Conservation (phyloP, 345 rosid species). For the Ceriops zippeliana region DNA sequence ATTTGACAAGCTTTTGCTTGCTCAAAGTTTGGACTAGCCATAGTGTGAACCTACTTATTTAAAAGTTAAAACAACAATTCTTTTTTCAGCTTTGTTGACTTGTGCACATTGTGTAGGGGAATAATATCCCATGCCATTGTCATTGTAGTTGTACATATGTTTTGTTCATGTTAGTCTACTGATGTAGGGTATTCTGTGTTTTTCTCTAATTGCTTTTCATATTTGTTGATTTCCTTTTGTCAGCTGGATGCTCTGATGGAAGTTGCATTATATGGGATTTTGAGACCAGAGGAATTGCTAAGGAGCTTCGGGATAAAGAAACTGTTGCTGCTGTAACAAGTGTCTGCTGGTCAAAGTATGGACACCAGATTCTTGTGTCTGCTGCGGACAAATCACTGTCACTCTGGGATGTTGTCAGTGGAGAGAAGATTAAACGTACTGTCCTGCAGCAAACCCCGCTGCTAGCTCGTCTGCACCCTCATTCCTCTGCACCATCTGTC, state of each 20-base stretch:
- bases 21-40: no score
- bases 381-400: constrained; percentile 92
- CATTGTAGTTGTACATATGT: no score
- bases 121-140: no score
- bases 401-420: constrained; percentile 84
- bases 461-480: constrained; percentile 84
- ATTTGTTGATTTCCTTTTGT: no score
- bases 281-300: constrained; percentile 91
- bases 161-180: no score
- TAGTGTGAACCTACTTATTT: no score
- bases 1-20: no score
- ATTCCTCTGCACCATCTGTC: constrained; percentile 68
- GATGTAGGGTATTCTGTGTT: no score
- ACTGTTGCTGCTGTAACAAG: constrained; percentile 83
- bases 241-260: constrained; percentile 98
- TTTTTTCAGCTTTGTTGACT: no score
- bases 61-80: no score
- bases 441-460: constrained; percentile 72
- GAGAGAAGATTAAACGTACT: constrained; percentile 61
- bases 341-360: constrained; percentile 90
- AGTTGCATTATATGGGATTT: constrained; percentile 94
- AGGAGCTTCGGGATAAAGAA: constrained; percentile 79
- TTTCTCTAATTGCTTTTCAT: no score
- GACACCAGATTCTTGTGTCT: constrained; percentile 86
- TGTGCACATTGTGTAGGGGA: no score